Evolutionary conservation across 129 eudicot species (phyloP).

Genomic region (Ambrosia artemisiifolia): DNA sequence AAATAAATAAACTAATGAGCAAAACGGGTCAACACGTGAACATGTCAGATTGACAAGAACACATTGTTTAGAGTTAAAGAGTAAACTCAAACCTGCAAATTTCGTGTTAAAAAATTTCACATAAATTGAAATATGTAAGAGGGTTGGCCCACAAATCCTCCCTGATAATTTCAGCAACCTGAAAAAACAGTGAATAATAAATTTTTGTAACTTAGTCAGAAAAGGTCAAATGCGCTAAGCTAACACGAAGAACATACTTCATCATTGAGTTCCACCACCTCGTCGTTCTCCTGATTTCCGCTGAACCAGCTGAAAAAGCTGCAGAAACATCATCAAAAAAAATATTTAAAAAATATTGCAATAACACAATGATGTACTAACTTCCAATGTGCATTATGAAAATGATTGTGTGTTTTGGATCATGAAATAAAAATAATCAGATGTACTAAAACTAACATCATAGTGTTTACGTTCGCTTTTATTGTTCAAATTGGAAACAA

Average conservation of each 20-base stretch:
- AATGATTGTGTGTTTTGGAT: not conserved
- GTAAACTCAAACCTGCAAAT: no score
- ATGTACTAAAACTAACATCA: not conserved
- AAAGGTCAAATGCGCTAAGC: not conserved
- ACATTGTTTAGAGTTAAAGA: no score
- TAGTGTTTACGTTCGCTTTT: not conserved
- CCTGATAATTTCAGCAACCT: slow-evolving; percentile 93
- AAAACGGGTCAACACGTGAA: no score
- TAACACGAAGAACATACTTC: slow-evolving; percentile 43
- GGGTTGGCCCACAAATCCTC: slow-evolving; percentile 98
- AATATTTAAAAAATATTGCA: not conserved
- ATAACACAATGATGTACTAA: not conserved
- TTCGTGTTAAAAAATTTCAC: no score
- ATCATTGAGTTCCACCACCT: slow-evolving; percentile 52
- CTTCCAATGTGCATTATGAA: not conserved
- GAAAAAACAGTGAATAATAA: slow-evolving; percentile 2
- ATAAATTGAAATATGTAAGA: slow-evolving; percentile 68
- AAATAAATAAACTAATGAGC: no score
- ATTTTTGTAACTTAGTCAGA: not conserved
- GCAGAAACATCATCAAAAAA: slow-evolving; percentile 25
- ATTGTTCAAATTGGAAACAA: not conserved
- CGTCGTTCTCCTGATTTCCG: slow-evolving; percentile 56
- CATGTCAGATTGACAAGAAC: no score
- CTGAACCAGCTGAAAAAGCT: slow-evolving; percentile 91
- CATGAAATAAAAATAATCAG: not conserved